phyloP scores from a whole-genome alignment of 768 basidiomycete genomes.

The Dacryopinax primogenitus region DNA sequence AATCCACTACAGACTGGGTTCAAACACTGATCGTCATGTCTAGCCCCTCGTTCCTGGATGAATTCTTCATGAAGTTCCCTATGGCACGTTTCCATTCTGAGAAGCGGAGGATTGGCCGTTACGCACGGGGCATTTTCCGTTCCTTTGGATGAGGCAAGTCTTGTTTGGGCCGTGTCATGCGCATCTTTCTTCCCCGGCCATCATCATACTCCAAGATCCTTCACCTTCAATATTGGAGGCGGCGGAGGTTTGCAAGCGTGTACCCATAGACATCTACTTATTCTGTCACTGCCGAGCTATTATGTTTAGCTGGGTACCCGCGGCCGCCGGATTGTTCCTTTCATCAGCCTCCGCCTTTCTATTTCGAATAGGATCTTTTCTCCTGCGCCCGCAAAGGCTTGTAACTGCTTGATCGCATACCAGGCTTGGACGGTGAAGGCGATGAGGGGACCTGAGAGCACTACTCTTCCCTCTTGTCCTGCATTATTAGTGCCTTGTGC shows the following conservation, averaged over 20 bases:
- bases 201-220: not conserved
- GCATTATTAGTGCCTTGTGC: not conserved
- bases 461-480: not conserved
- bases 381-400: too few species aligned
- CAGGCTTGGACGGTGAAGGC: too few species aligned
- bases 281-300: too few species aligned
- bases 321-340: too few species aligned
- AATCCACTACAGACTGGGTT: not conserved
- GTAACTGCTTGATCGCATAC: too few species aligned
- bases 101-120: conserved; percentile 4
- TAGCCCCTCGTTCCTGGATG: not conserved
- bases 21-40: not conserved
- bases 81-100: conserved; percentile 2
- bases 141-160: not conserved
- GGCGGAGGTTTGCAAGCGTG: too few species aligned
- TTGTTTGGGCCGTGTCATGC: not conserved
- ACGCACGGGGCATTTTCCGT: not conserved
- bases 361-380: too few species aligned
- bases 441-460: too few species aligned
- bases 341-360: too few species aligned
- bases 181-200: not conserved
- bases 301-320: too few species aligned
- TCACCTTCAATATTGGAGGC: too few species aligned
- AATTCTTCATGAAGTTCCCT: not conserved
- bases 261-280: too few species aligned